Base-by-base conservation (phyloP, 2,329 filamentous ascomycete species). In the Pestalotiopsis sp. region DNA sequence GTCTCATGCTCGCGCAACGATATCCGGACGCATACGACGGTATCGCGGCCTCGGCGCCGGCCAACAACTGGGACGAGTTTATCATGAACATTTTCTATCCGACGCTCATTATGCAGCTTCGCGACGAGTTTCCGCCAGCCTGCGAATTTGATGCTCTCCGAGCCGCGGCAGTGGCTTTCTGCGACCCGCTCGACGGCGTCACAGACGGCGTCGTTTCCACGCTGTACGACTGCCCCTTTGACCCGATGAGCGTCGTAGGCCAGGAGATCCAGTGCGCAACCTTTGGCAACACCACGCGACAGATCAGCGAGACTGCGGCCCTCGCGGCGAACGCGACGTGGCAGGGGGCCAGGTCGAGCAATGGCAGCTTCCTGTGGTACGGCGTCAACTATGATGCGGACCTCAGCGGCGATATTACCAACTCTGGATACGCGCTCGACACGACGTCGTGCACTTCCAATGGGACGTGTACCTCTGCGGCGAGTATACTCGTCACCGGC, bases 21-120 rank as follows among this genome's bases (percentile, higher is more conserved):
- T 87, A 84, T 69, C 86, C 87, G 0, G 79, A 84, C 1, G 83
- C 85, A 38, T 89, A 87, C 58, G 85, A 89, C 61, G 87, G 87
- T 2, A 83, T 89, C 13, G 74, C 87, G 0, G 86, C 86, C 1
- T 82, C 80, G 0, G 78, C 78, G 1, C 82, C 84, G 1, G 86
- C 84, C 6, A 70, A 83, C 6, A 74, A 80, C 49, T 74, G 74
- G 70, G 20, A 6, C 9, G 36, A 67, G 31, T 61, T 45, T 4
- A 12, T 67, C 27, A 45, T 52, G 17, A n/a, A 27, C 4, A n/a
- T 23, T n/a, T 45, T 67, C n/a, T 67, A 31, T 27, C 65, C 65
- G 11, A 13, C 58, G 12, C 52, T 58, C 13, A 9, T 67, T 7
- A 67, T 67, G 41, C 11, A 57, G 13, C 13, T 25, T 3, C 41